Evolutionary conservation across 164 flowering plant genomes (phyloP).

Genomic region (Sedum album): DNA sequence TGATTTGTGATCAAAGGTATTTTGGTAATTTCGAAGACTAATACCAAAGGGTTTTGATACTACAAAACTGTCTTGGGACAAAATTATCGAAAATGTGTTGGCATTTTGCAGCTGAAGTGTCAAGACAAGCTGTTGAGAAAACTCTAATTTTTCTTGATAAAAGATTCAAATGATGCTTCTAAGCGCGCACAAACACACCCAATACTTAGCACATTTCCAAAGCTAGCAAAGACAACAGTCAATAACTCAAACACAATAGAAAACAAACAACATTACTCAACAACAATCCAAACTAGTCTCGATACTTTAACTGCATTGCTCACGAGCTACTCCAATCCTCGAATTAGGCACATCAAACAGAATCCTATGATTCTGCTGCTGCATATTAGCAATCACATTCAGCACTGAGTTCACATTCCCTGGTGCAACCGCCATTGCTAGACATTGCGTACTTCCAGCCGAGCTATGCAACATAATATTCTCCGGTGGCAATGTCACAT

Average conservation of each 20-base stretch:
- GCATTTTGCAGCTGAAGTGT: too few relatives aligned
- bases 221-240: background rate
- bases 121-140: too few relatives aligned
- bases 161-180: background rate
- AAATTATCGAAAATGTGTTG: too few relatives aligned
- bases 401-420: slow-evolving; percentile 69
- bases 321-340: slow-evolving; percentile 77
- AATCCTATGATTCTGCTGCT: slow-evolving; percentile 85
- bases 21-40: too few relatives aligned
- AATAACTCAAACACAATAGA: background rate
- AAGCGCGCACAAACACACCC: background rate
- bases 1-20: too few relatives aligned
- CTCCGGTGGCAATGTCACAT: slow-evolving; percentile 55
- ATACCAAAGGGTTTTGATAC: too few relatives aligned
- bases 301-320: slow-evolving; percentile 35
- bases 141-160: too few relatives aligned
- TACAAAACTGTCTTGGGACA: too few relatives aligned
- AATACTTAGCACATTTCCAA: background rate
- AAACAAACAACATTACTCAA: background rate
- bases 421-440: slow-evolving; percentile 81
- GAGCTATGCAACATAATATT: slow-evolving; percentile 66
- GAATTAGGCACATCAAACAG: slow-evolving; percentile 68
- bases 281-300: background rate
- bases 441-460: slow-evolving; percentile 43
- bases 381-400: slow-evolving; percentile 89